phyloP scores from a whole-genome alignment of 495 filamentous ascomycete species.

The Xylaria bambusicola region DNA sequence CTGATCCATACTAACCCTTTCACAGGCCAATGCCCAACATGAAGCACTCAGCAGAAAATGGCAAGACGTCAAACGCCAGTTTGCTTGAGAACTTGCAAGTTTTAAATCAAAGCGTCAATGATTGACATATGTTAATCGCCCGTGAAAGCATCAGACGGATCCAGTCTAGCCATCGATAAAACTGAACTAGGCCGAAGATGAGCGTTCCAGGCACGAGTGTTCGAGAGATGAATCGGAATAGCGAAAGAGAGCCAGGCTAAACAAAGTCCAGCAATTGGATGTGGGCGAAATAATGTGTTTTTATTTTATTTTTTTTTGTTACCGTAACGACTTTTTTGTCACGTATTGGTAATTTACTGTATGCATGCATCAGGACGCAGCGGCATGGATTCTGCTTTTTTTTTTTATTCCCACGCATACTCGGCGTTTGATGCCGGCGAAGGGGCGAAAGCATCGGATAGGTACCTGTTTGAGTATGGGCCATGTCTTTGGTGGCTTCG shows the following conservation, averaged over 20 bases:
- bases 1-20: constrained; percentile 24
- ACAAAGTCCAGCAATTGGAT: constrained; percentile 3
- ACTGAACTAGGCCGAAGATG: neutral
- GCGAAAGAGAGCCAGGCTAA: constrained; percentile 2
- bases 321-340: constrained; percentile 12
- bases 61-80: constrained; percentile 72
- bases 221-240: constrained; percentile 1
- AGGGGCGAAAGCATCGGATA: constrained; percentile 13
- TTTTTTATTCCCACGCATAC: constrained; percentile 21
- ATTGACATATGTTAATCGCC: neutral
- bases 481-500: neutral
- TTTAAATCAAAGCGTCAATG: neutral
- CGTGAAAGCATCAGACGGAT: neutral
- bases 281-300: constrained; percentile 6
- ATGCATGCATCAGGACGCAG: constrained; percentile 17
- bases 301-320: constrained; percentile 13
- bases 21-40: constrained; percentile 68
- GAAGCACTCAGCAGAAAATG: constrained; percentile 78
- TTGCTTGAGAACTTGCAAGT: constrained; percentile 28
- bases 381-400: too few species aligned
- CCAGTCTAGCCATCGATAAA: neutral
- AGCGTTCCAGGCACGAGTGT: neutral
- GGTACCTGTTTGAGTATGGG: constrained; percentile 14
- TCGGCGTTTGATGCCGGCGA: constrained; percentile 13
- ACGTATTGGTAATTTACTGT: constrained; percentile 15